These are phyloP conservation scores for Phoma sp. DNA, from an alignment of 2,329 filamentous ascomycete species.

Conservation along the genomic window DNA sequence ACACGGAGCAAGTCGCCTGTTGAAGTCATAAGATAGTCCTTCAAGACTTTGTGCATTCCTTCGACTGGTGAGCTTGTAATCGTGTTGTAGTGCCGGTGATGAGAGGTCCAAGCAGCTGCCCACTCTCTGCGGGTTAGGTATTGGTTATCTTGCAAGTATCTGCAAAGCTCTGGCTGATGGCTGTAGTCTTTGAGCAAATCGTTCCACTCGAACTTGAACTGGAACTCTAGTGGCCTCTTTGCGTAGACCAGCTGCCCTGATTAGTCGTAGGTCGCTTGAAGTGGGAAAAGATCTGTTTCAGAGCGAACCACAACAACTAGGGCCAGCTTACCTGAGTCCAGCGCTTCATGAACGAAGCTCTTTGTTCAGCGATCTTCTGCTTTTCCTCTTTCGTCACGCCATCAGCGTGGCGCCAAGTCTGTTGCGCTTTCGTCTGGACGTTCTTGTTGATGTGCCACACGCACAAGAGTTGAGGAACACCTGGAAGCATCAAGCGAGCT, in stretches of 20 bases:
- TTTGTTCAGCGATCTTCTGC: constrained; percentile 15
- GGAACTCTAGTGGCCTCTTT: constrained; percentile 19
- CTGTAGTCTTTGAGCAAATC: too few relatives aligned
- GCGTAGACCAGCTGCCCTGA: constrained; percentile 20
- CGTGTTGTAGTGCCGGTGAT: too few relatives aligned
- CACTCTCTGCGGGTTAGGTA: too few relatives aligned
- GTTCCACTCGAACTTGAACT: constrained; percentile 16
- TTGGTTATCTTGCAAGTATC: too few relatives aligned
- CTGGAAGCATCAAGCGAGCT: constrained; percentile 12
- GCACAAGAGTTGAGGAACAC: constrained; percentile 20
- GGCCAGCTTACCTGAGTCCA: constrained; percentile 18
- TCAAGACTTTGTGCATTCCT: too few relatives aligned
- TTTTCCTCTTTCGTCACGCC: constrained; percentile 19
- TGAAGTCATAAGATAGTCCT: too few relatives aligned
- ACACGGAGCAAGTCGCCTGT: too few relatives aligned
- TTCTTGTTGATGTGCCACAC: too few relatives aligned
- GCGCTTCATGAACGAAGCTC: constrained; percentile 18
- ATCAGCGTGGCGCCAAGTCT: constrained; percentile 17
- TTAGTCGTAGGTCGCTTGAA: constrained; percentile 4
- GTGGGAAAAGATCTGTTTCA: background rate
- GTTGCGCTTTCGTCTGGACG: constrained; percentile 21
- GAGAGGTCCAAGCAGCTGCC: too few relatives aligned
- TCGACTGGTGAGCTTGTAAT: too few relatives aligned
- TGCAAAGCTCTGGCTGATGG: too few relatives aligned
- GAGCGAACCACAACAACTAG: background rate